Evolutionary conservation across 106 monocot genomes (phyloP), one percentile per base, ranked within the genome.

Genomic region (Agapanthus africanus): DNA sequence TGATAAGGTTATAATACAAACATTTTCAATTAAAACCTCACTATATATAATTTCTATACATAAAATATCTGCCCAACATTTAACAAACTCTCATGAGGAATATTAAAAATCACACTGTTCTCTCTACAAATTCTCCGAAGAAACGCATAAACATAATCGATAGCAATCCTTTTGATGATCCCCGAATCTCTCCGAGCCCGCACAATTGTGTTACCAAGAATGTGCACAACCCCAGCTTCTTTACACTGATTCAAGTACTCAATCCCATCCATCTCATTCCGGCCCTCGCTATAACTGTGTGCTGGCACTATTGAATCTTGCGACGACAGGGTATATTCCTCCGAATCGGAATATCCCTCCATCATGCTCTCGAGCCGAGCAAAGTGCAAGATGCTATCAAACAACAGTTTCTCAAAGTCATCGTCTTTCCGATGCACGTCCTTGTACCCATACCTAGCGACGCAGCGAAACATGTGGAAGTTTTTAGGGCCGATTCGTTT

Each of bases 61-160:
- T 91, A 88, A 71, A 87, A 91, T 30, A 95, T 67, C 65, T 95
- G 95, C 0, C 95, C 95, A 7, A 95, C 91, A 70, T 88, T 95
- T 23, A 94, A 63, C 70, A 94, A 68, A 67, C 85, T 94, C 79
- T 94, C 94, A 81, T 91, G 94, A 10, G 94, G 94, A 22, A 95
- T 61, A 83, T 95, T 74, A 37, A 95, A 86, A 28, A 88, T 83
- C 63, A 91, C 91, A 67, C 95, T 95, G 69, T 91, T 91, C 57
- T 88, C 88, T 49, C 95, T 85, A 65, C 95, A 95, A 49, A 95
- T 79, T 68, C 81, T 86, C 80, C 84, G 75, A 1, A 95, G 83
- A 47, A 95, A 95, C 0, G 95, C 88, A 67, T 91, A 95, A 3
- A 95, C 47, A 61, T 91, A 88, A 72, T 91, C 71, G 1, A 95